phyloP scores from a whole-genome alignment of 129 eudicot genomes.

The Flaveria robusta region DNA sequence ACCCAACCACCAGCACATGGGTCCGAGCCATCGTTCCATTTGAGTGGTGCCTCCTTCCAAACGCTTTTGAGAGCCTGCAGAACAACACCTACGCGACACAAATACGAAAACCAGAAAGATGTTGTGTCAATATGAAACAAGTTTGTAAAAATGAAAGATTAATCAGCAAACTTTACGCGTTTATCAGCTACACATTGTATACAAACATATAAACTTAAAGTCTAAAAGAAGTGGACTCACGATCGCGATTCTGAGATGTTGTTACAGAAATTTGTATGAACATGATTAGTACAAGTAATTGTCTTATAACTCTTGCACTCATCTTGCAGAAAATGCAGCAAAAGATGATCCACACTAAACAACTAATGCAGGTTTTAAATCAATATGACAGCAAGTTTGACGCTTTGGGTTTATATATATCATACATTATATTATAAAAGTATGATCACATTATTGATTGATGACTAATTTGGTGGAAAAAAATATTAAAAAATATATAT shows the following conservation, averaged over 20 bases:
- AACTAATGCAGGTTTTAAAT: neutral
- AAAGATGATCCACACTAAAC: neutral
- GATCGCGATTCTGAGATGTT: slow-evolving; percentile 32
- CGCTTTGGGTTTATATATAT: neutral
- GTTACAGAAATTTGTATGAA: slow-evolving; percentile 31
- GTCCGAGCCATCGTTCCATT: slow-evolving; percentile 56
- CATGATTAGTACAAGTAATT: slow-evolving; percentile 18
- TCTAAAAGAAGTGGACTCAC: slow-evolving; percentile 25
- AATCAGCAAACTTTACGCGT: neutral
- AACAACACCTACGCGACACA: slow-evolving; percentile 40
- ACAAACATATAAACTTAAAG: neutral
- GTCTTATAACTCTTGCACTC: slow-evolving; percentile 5
- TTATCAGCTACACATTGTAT: neutral
- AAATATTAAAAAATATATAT: neutral
- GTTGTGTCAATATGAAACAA: neutral
- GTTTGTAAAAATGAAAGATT: neutral
- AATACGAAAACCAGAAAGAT: neutral
- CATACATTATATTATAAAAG: neutral
- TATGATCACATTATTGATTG: neutral
- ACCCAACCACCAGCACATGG: slow-evolving; percentile 64
- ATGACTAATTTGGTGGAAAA: neutral
- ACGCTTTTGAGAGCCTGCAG: slow-evolving; percentile 46
- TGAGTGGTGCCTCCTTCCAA: slow-evolving; percentile 58
- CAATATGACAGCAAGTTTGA: neutral
- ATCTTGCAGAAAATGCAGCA: slow-evolving; percentile 14